Evolutionary conservation across 1,139 yeast species (phyloP).

Genomic region (Sugiyamaella japonica): DNA sequence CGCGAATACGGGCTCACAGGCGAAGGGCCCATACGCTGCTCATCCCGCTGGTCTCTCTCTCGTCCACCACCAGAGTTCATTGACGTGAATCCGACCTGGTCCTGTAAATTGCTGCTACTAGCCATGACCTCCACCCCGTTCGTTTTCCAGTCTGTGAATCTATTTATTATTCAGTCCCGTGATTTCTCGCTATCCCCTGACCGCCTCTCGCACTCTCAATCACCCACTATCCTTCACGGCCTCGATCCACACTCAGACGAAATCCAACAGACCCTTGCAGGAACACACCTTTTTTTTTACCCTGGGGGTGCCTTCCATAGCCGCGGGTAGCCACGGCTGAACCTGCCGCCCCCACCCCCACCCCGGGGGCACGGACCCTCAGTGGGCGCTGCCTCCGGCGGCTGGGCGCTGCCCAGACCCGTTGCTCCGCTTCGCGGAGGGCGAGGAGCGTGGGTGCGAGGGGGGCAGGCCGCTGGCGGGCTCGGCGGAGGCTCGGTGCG

Average conservation of each 20-base stretch:
- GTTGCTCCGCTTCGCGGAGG: neutral
- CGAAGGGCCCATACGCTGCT: neutral
- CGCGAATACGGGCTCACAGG: constrained; percentile 3
- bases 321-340: constrained; percentile 8
- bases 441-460: neutral
- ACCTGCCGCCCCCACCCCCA: no score
- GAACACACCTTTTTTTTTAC: no score
- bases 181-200: neutral
- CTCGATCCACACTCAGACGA: no score
- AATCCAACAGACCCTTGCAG: no score
- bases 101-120: constrained; percentile 2
- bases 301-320: constrained; percentile 4
- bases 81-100: constrained; percentile 3
- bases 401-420: no score
- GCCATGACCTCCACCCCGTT: neutral
- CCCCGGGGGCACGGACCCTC: no score
- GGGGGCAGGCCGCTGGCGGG: neutral
- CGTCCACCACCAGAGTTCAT: neutral
- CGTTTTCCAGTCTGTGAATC: no score
- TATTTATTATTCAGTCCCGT: constrained; percentile 2
- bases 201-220: neutral
- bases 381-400: neutral
- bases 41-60: neutral
- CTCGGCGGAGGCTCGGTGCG: no score
- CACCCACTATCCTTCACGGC: no score